These are phyloP conservation scores for Annulohypoxylon truncatum DNA, from an alignment of 2,329 filamentous ascomycete species.

Conservation along the genomic window DNA sequence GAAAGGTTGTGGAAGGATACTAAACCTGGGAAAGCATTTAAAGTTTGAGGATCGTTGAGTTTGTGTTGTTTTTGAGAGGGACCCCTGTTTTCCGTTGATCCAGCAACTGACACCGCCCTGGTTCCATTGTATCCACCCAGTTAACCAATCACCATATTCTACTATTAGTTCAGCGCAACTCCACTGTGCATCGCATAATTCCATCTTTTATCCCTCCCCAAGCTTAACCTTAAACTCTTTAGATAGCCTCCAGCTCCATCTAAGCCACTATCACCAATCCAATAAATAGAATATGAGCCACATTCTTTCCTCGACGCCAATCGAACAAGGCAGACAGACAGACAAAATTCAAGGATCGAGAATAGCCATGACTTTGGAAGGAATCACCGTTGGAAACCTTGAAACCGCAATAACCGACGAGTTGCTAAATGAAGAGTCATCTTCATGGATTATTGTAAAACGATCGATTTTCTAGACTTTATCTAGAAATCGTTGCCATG, in stretches of 20 bases:
- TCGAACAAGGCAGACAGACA: neutral
- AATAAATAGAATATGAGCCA: neutral
- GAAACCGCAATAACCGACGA: neutral
- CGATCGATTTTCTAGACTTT: neutral
- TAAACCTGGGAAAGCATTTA: neutral
- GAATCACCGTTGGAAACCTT: neutral
- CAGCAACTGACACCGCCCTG: neutral
- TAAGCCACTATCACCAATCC: neutral
- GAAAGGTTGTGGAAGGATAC: neutral
- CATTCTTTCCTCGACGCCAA: neutral
- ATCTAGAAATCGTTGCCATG: neutral
- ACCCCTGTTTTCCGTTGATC: neutral
- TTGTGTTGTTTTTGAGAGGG: conserved; percentile 3
- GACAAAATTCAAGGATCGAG: neutral
- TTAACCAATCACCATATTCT: neutral
- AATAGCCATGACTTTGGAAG: neutral
- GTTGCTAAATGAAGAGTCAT: neutral
- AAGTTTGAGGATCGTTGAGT: neutral
- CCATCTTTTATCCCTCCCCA: neutral
- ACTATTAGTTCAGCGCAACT: neutral
- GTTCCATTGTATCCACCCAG: neutral
- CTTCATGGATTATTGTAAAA: neutral
- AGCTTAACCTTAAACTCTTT: too few relatives aligned
- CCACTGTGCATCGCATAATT: neutral
- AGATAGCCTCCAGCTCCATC: neutral